A percentile compares a stretch with the other conserved stretches of the same genome.
Conservation (phyloP, 1,284 basidiomycete genomes). For the Leccinum huronense region DNA sequence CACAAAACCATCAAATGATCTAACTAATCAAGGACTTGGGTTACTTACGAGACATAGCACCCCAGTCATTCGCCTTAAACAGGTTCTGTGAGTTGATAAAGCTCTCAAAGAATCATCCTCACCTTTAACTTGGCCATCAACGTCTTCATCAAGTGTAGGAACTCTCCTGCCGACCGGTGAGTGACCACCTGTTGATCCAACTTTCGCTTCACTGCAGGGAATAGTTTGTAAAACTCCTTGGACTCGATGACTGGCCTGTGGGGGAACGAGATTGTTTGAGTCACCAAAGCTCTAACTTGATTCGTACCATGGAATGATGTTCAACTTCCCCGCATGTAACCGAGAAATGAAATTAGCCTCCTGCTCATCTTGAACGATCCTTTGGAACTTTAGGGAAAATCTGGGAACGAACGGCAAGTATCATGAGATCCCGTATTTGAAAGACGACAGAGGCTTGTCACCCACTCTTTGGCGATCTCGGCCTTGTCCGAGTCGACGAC, state of each 20-base stretch:
- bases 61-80: conserved; percentile 59
- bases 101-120: not conserved
- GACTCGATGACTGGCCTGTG: conserved; percentile 63
- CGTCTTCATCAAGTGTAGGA: conserved; percentile 57
- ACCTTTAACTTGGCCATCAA: conserved; percentile 69
- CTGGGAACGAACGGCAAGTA: conserved; percentile 27
- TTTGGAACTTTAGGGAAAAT: conserved; percentile 53
- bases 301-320: conserved; percentile 52
- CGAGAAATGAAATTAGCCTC: conserved; percentile 60
- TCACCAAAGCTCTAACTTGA: not conserved
- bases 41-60: conserved; percentile 54
- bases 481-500: conserved; percentile 56
- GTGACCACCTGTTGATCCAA: conserved; percentile 50
- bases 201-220: conserved; percentile 44
- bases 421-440: not conserved
- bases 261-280: too few species aligned
- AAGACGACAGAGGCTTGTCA: not conserved
- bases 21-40: not conserved
- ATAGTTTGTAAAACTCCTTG: conserved; percentile 54
- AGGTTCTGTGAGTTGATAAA: not conserved
- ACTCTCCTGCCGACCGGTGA: conserved; percentile 51
- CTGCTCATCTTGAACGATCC: conserved; percentile 59
- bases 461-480: conserved; percentile 59
- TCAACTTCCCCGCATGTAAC: conserved; percentile 52
- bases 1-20: not conserved